Evolutionary conservation across 192 early-diverging fungal species (phyloP).

Genomic region (Geranomyces variabilis): DNA sequence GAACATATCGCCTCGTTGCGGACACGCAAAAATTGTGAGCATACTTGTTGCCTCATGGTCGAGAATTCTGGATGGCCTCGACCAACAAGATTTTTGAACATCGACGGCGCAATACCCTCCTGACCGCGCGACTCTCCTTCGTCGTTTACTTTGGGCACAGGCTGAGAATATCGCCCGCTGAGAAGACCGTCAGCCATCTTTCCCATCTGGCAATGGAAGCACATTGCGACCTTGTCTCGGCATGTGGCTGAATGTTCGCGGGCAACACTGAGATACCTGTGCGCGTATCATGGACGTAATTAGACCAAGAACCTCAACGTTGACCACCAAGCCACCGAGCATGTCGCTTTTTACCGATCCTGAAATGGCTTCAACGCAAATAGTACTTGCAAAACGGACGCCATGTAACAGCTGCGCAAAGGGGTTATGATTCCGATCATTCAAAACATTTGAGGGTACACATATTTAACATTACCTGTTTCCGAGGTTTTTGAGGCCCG

Average conservation of each 20-base stretch:
- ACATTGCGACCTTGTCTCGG: slow-evolving; percentile 64
- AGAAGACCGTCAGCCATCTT: slow-evolving; percentile 91
- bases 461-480: slow-evolving; percentile 67
- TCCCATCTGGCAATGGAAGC: slow-evolving; percentile 87
- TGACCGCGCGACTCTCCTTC: slow-evolving; percentile 56
- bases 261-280: slow-evolving; percentile 19
- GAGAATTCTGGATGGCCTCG: slow-evolving; percentile 92
- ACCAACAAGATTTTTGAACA: slow-evolving; percentile 90
- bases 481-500: slow-evolving; percentile 92
- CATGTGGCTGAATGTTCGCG: slow-evolving; percentile 57
- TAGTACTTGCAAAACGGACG: slow-evolving; percentile 88
- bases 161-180: slow-evolving; percentile 85
- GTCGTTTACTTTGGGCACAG: slow-evolving; percentile 18
- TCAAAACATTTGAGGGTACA: neutral
- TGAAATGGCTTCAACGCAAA: slow-evolving; percentile 76
- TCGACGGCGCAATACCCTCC: slow-evolving; percentile 82
- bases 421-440: neutral
- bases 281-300: neutral
- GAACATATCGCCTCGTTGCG: neutral
- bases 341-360: slow-evolving; percentile 67
- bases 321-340: neutral
- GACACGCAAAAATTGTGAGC: slow-evolving; percentile 31
- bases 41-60: slow-evolving; percentile 86
- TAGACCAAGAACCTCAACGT: neutral
- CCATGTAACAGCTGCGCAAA: slow-evolving; percentile 88